Evolutionary conservation across 129 eudicot genomes (phyloP).

Genomic region (Glebionis coronaria): DNA sequence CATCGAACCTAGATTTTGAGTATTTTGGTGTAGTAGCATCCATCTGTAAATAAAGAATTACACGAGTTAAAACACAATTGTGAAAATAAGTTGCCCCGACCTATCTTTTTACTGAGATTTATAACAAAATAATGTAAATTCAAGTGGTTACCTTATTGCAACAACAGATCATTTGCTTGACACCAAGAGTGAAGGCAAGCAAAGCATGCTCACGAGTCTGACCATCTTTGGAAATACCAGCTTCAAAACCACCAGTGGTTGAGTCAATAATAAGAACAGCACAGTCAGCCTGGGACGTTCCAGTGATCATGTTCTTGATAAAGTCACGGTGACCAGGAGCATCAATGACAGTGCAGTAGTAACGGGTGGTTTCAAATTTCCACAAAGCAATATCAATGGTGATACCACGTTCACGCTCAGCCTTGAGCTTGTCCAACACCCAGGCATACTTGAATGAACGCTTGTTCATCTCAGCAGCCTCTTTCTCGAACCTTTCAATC

Average conservation of each 20-base stretch:
- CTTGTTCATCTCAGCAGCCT: conserved; percentile 59
- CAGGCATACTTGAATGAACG: conserved; percentile 54
- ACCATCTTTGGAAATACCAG: conserved; percentile 22
- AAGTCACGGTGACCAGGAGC: not conserved
- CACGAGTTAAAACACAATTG: too few relatives aligned
- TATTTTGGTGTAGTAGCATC: too few relatives aligned
- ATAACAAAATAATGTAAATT: not conserved
- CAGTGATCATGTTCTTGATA: conserved; percentile 3
- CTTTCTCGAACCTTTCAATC: conserved; percentile 50
- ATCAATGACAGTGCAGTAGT: not conserved
- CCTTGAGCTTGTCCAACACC: conserved; percentile 57
- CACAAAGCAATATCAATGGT: conserved; percentile 54
- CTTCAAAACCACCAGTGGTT: conserved; percentile 4
- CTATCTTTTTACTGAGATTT: not conserved
- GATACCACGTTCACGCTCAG: conserved; percentile 61
- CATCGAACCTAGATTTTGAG: too few relatives aligned
- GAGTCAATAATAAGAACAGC: not conserved
- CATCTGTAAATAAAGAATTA: too few relatives aligned
- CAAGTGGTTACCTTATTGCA: not conserved
- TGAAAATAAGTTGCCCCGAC: not conserved
- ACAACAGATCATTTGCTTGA: conserved; percentile 20
- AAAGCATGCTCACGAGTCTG: conserved; percentile 26
- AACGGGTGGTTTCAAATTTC: conserved; percentile 44
- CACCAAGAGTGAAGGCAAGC: conserved; percentile 28
- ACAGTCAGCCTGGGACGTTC: conserved; percentile 1